phyloP scores from a whole-genome alignment of 2,329 filamentous ascomycete species.

The Exophiala lecanii-corni region DNA sequence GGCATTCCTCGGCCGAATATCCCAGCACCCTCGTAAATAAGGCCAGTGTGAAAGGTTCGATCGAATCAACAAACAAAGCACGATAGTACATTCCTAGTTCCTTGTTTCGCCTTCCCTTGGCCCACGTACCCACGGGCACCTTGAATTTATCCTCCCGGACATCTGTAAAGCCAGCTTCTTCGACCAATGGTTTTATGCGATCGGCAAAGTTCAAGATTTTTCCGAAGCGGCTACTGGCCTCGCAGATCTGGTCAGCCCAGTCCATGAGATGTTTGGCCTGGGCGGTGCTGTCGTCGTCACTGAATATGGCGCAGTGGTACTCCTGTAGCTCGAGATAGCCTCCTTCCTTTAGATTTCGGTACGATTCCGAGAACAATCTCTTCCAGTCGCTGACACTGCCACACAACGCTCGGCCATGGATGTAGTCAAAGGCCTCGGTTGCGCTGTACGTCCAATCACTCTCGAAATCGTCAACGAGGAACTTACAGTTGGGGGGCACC shows the following conservation, averaged over 20 bases:
- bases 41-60: conserved; percentile 35
- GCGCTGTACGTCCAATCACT: conserved; percentile 43
- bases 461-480: conserved; percentile 10
- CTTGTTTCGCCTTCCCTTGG: conserved; percentile 26
- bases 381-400: conserved; percentile 11
- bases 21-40: conserved; percentile 35
- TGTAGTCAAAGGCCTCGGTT: conserved; percentile 50
- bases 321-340: conserved; percentile 24
- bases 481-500: conserved; percentile 7
- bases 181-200: conserved; percentile 22
- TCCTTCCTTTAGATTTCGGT: conserved; percentile 21
- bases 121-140: conserved; percentile 30
- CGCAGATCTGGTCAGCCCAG: neutral
- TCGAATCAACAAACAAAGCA: conserved; percentile 29
- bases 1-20: conserved; percentile 29
- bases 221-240: neutral
- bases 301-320: neutral
- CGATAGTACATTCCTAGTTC: conserved; percentile 32
- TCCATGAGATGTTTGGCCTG: conserved; percentile 2
- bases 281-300: conserved; percentile 2
- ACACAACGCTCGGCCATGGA: conserved; percentile 7
- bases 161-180: conserved; percentile 28
- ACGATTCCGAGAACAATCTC: conserved; percentile 2
- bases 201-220: neutral
- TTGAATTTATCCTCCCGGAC: conserved; percentile 26